Conservation (phyloP, 176 grass and related monocot species). For the Miscanthus lutarioriparius region DNA sequence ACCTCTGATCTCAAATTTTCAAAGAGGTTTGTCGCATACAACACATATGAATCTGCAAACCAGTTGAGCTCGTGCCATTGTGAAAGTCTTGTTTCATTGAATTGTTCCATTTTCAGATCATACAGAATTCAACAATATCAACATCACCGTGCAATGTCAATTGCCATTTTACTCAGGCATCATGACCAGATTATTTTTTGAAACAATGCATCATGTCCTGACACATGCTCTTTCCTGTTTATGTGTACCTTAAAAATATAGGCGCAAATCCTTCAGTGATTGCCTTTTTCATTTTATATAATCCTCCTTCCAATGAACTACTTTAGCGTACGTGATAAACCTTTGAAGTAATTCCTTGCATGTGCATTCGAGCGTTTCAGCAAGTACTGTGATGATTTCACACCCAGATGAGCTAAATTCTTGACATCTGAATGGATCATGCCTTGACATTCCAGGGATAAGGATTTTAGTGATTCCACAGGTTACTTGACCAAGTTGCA, state of each 20-base stretch:
- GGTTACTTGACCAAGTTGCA: not conserved
- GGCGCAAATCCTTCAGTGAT: not conserved
- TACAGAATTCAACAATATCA: not conserved
- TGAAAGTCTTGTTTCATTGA: not conserved
- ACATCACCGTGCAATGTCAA: not conserved
- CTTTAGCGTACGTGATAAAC: not conserved
- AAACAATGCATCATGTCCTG: not conserved
- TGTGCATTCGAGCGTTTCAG: not conserved
- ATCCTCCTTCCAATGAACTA: not conserved
- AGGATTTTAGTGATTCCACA: not conserved
- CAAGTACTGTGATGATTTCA: not conserved
- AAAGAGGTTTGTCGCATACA: not conserved
- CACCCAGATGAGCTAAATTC: not conserved
- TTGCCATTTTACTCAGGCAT: not conserved
- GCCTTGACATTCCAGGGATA: not conserved
- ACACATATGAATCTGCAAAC: not conserved
- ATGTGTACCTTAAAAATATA: not conserved
- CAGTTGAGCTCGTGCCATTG: not conserved
- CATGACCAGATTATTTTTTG: not conserved
- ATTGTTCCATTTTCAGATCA: not conserved
- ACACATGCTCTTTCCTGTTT: not conserved
- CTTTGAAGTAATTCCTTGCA: not conserved
- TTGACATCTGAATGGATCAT: not conserved
- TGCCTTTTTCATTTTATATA: not conserved
- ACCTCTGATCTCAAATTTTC: not conserved